Percentiles rank a stretch among this genome's conserved stretches.
Evolutionary conservation across 176 grass and related monocot species (phyloP).

Genomic region (Phoenix dactylifera): DNA sequence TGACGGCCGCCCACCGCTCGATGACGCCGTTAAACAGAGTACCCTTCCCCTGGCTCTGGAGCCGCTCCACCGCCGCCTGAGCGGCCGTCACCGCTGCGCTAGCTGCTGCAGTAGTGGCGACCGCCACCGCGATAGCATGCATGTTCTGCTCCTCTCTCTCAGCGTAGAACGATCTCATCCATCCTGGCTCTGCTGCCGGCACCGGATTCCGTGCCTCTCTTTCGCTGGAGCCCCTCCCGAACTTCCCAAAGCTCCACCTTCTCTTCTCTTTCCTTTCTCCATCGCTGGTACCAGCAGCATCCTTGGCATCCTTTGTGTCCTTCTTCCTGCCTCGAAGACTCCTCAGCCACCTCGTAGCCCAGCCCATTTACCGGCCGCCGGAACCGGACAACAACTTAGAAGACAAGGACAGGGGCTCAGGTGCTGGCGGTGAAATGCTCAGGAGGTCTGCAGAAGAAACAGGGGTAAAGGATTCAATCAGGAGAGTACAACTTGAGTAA

Average conservation of each 20-base stretch:
- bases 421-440: no score
- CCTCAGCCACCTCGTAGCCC: neutral
- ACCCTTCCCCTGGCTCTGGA: slow-evolving; percentile 7
- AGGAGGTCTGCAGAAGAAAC: no score
- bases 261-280: neutral
- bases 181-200: neutral
- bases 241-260: slow-evolving; percentile 5
- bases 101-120: slow-evolving; percentile 8
- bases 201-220: neutral
- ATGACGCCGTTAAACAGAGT: slow-evolving; percentile 3
- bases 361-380: neutral
- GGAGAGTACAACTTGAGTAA: no score
- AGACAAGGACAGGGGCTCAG: no score
- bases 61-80: slow-evolving; percentile 13
- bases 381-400: neutral
- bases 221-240: neutral
- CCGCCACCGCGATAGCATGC: slow-evolving; percentile 8
- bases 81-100: slow-evolving; percentile 5
- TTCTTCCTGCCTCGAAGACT: neutral
- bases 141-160: slow-evolving; percentile 1
- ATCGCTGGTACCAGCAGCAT: neutral
- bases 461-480: no score
- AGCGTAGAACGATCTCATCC: slow-evolving; percentile 4
- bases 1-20: slow-evolving; percentile 34
- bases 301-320: neutral